Base-by-base conservation (phyloP, 2,329 filamentous ascomycete species). In the Coniochaeta sp. region DNA sequence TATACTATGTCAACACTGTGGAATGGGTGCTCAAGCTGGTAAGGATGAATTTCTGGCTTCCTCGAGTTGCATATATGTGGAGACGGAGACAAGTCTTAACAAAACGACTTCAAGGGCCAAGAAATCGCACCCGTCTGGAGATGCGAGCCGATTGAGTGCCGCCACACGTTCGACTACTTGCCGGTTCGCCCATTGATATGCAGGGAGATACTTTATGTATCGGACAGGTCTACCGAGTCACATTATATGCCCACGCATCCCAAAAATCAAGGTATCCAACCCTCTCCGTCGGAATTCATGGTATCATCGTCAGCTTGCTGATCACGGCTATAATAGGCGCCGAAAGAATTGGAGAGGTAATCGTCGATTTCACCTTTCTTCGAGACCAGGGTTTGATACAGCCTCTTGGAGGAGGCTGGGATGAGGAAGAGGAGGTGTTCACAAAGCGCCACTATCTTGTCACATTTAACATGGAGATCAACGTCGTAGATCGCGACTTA, bases 281-380 rank as follows among this genome's bases (percentile, higher is more conserved):
- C 5, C 5, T 31, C n/a, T 31, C 28, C 28, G 5, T 31, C 9
- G 28, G 5, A 31, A 9, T 31, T n/a, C n/a, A n/a, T n/a, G n/a
- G 9, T 31, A 9, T 31, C 28, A 31, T 31, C 28, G 9, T 31
- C 9, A 31, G 28, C 28, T 9, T 9, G 28, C 28, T 31, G 9
- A 31, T 9, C 5, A 6, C 28, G 28, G 9, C 28, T 31, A n/a
- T n/a, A 52, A 44, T 43, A 68, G 65, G 65, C 12, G 61, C 63
- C 12, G 62, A 70, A 56, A 58, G 61, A 33, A 62, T 65, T 24
- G 69, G 69, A 6, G 62, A 59, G 26, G 69, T 71, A 33, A 26
- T 66, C n/a, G 64, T 66, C 5, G 69, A 71, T 58, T 66, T 71
- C 57, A 69, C 66, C 9, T 64, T 65, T 36, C 65, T 70, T 14